phyloP scores from a whole-genome alignment of 768 basidiomycete genomes.

The Tricholoma sp. region DNA sequence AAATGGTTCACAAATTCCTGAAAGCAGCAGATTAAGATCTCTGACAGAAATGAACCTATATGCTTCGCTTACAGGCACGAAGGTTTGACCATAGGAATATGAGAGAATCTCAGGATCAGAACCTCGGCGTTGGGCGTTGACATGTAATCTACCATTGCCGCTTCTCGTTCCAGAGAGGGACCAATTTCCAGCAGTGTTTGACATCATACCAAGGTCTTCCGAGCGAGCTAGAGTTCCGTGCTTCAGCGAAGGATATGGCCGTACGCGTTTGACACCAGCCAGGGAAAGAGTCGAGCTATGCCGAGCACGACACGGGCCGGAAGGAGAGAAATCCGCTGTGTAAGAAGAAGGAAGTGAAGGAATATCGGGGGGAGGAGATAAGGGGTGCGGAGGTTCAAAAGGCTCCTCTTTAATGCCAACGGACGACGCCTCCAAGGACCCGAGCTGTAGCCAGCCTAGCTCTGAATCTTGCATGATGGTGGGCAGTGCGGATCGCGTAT shows the following conservation, averaged over 20 bases:
- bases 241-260: constrained; percentile 30
- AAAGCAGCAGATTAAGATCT: background rate
- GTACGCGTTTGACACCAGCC: constrained; percentile 30
- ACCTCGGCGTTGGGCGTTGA: constrained; percentile 30
- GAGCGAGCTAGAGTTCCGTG: constrained; percentile 23
- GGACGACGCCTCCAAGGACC: constrained; percentile 17
- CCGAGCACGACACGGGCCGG: constrained; percentile 24
- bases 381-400: constrained; percentile 27
- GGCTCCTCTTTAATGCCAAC: constrained; percentile 44
- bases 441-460: constrained; percentile 29
- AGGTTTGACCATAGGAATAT: constrained; percentile 26
- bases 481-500: constrained; percentile 38
- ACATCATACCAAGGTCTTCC: constrained; percentile 31
- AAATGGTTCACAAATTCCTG: constrained; percentile 27
- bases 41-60: constrained; percentile 4
- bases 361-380: constrained; percentile 29
- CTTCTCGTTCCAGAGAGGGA: constrained; percentile 21
- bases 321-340: constrained; percentile 20
- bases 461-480: constrained; percentile 29
- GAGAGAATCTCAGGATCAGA: constrained; percentile 32
- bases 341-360: constrained; percentile 12
- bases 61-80: constrained; percentile 30
- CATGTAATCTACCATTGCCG: constrained; percentile 25
- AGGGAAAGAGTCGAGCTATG: constrained; percentile 26
- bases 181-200: constrained; percentile 30